A percentile compares a stretch with the other conserved stretches of the same genome.
phyloP scores from a whole-genome alignment of 257 asterid species.

The Solanum appendiculatum region DNA sequence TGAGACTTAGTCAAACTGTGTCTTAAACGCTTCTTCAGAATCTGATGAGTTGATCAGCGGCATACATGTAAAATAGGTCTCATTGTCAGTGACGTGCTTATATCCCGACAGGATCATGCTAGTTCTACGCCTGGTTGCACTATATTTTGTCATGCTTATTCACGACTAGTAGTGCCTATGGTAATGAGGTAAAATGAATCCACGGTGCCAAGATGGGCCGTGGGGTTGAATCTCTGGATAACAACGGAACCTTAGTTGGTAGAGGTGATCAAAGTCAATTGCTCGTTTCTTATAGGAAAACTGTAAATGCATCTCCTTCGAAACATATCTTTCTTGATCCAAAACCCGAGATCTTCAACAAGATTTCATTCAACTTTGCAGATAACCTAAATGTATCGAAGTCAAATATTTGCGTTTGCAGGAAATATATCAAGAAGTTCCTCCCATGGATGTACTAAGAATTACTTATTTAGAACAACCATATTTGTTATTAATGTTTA shows the following conservation, averaged over 20 bases:
- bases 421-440: not conserved
- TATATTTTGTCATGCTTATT: not conserved
- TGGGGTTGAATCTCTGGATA: not conserved
- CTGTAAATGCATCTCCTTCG: not conserved
- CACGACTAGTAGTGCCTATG: not conserved
- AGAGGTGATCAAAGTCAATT: not conserved
- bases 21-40: slow-evolving; percentile 4
- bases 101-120: not conserved
- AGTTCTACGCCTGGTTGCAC: not conserved
- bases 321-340: not conserved
- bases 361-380: not conserved
- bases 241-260: not conserved
- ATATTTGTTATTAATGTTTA: not conserved
- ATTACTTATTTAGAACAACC: not conserved
- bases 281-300: not conserved
- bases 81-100: not conserved
- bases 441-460: not conserved
- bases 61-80: not conserved
- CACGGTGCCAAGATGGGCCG: not conserved
- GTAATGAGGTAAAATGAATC: not conserved
- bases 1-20: slow-evolving; percentile 37
- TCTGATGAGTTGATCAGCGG: not conserved
- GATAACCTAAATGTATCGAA: not conserved
- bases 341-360: not conserved
- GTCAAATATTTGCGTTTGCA: not conserved